These are phyloP conservation scores for Cyclotella choctawhatcheeana DNA, from an alignment of 108 stramenopile genomes.

Conservation along the genomic window DNA sequence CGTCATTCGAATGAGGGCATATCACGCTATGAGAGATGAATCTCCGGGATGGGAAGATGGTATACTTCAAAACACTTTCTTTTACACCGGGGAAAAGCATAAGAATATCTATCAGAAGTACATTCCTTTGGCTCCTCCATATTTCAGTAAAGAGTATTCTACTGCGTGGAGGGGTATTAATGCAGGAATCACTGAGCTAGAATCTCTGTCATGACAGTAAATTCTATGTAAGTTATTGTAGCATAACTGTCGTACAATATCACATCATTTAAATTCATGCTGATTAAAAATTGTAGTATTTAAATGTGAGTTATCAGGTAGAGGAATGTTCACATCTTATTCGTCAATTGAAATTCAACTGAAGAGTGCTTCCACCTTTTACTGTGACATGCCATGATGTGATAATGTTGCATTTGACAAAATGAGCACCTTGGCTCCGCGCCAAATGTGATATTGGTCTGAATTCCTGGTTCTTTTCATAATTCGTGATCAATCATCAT, in stretches of 20 bases:
- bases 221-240: neutral
- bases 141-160: slow-evolving; percentile 77
- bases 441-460: no score
- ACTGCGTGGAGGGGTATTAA: slow-evolving; percentile 82
- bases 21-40: slow-evolving; percentile 72
- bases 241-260: no score
- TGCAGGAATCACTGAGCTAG: slow-evolving; percentile 42
- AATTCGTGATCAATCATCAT: slow-evolving; percentile 10
- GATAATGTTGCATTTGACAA: no score
- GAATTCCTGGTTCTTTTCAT: no score
- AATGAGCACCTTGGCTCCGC: no score
- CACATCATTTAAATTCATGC: no score
- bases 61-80: slow-evolving; percentile 56
- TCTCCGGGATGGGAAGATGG: slow-evolving; percentile 62
- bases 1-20: slow-evolving; percentile 84
- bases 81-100: slow-evolving; percentile 55
- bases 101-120: slow-evolving; percentile 62
- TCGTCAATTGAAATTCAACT: no score
- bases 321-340: no score
- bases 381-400: no score
- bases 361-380: no score
- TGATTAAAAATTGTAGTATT: no score
- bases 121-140: slow-evolving; percentile 49
- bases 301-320: no score
- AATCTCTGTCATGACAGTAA: neutral